phyloP scores from a whole-genome alignment of 2,329 filamentous ascomycete genomes.

The Plectosphaerella plurivora region DNA sequence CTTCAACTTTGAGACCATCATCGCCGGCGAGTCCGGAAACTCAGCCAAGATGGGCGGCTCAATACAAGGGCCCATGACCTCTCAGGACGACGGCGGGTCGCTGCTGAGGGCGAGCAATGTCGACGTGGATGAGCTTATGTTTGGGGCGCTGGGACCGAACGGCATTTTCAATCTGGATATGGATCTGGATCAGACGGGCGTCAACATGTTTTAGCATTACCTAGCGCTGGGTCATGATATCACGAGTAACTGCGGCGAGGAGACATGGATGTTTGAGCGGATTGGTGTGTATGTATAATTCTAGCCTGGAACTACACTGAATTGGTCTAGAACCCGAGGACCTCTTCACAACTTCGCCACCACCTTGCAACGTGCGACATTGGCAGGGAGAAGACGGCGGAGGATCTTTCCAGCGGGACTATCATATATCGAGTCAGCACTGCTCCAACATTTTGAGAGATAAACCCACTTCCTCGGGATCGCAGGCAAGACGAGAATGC shows the following conservation, averaged over 20 bases:
- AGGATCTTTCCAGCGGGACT: slow-evolving; percentile 8
- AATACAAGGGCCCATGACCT: neutral
- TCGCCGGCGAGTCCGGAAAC: neutral
- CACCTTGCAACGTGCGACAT: neutral
- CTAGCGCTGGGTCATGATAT: no score
- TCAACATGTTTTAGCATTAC: no score
- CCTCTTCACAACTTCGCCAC: no score
- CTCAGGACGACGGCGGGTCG: neutral
- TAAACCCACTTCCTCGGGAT: slow-evolving; percentile 6
- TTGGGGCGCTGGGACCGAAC: slow-evolving; percentile 1
- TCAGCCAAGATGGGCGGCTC: neutral
- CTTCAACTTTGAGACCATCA: slow-evolving; percentile 7
- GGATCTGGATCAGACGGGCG: slow-evolving; percentile 1
- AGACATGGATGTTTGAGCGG: no score
- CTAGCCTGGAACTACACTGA: no score
- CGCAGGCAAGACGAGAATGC: slow-evolving; percentile 1
- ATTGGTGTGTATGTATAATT: no score
- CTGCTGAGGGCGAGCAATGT: neutral
- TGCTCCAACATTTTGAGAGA: neutral
- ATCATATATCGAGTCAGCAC: neutral
- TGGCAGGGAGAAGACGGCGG: slow-evolving; percentile 6
- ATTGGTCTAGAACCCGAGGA: no score
- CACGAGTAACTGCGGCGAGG: no score
- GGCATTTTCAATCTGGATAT: slow-evolving; percentile 6
- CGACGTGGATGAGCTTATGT: slow-evolving; percentile 3